phyloP scores from a whole-genome alignment of 371 early-diverging fungal species.

The Choanephora cucurbitarum region DNA sequence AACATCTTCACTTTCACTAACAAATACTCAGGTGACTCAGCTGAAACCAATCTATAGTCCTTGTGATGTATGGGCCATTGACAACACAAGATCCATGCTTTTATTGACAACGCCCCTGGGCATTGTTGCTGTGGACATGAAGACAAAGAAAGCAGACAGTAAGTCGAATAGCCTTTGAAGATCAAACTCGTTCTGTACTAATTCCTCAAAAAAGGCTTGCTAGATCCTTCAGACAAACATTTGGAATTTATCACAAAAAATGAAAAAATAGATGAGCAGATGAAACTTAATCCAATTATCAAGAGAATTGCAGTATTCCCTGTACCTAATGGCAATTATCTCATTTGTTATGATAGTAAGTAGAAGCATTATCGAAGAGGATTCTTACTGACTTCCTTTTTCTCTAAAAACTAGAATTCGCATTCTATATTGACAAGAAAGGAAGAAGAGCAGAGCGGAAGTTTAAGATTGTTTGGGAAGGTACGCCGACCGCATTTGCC shows the following conservation, averaged over 20 bases:
- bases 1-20: conserved; percentile 2
- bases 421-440: conserved; percentile 46
- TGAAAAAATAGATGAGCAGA: conserved; percentile 28
- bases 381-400: not conserved
- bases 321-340: conserved; percentile 32
- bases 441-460: conserved; percentile 31
- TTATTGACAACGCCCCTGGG: conserved; percentile 38
- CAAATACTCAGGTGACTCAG: conserved; percentile 21
- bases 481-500: conserved; percentile 36
- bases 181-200: no score
- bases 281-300: conserved; percentile 18
- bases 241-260: conserved; percentile 35
- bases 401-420: no score
- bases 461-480: conserved; percentile 43
- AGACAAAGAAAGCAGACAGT: conserved; percentile 31
- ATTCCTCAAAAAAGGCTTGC: conserved; percentile 31
- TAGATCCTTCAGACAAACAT: conserved; percentile 36
- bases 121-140: conserved; percentile 40
- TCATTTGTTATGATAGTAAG: conserved; percentile 49
- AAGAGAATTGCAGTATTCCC: conserved; percentile 38
- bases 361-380: no score
- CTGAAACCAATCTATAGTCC: conserved; percentile 30
- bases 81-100: conserved; percentile 34
- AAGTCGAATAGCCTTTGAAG: not conserved
- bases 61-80: conserved; percentile 46